Base-by-base conservation (phyloP, 352 stramenopile genomes). In the Phytophthora sansomeana region DNA sequence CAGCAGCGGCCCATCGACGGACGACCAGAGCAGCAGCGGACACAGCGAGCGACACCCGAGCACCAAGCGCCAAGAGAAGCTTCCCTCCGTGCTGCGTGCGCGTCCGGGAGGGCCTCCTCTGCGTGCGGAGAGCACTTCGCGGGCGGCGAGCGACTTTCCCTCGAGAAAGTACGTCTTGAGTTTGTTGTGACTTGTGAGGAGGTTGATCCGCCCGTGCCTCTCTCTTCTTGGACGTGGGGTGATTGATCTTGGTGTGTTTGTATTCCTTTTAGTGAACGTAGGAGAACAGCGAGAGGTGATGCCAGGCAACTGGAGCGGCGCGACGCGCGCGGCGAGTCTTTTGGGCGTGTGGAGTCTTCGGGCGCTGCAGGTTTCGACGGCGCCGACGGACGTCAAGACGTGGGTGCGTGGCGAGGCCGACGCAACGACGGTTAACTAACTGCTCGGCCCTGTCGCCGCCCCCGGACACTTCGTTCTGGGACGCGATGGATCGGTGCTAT, bases 401-500 rank as follows among this genome's bases (percentile, higher is more conserved):
- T 80, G 72, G 68, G 53, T 65, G 29, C 65, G 52, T n/a, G 50
- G 64, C 17, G 65, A 74, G 41, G 41, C 29, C 19, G 42, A 63
- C 19, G 52, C 32, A 21, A 62, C 50, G 58, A 49, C 43, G 29
- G 63, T 66, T 44, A 85, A 91, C n/a, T n/a, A n/a, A n/a, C 58
- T 92, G 84, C 67, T 76, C 74, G 44, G 70, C 77, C 41, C 74
- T 85, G 44, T 88, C 82, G 16, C 71, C 82, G 35, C 69, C 77
- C 5, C 50, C 63, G 2, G 82, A 87, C 50, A 58, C 58, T 46
- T 72, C 78, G 59, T 92, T 84, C 63, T 92, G 83, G 86, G 61
- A 78, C 13, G 80, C 80, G 32, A 88, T 90, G 79, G 73, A 75
- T 24, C 63, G 70, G n/a, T 98, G 93, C 75, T 73, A 75, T 19